Evolutionary conservation across 768 basidiomycete genomes (phyloP).

Genomic region (Kwoniella sp.): DNA sequence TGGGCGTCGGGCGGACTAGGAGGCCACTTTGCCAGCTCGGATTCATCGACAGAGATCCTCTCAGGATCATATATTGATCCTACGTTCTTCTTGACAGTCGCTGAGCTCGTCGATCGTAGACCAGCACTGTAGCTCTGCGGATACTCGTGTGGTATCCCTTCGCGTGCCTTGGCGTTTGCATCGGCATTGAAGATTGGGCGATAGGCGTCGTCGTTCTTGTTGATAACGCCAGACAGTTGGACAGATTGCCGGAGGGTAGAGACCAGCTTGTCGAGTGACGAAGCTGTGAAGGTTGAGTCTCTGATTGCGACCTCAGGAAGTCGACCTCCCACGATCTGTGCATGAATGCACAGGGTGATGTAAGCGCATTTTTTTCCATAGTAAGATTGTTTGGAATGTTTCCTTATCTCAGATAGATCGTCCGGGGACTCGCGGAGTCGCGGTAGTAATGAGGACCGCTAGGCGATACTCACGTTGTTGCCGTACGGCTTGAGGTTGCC

Average conservation of each 20-base stretch:
- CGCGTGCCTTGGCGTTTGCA: not conserved
- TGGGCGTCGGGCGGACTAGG: slow-evolving; percentile 1
- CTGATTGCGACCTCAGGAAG: slow-evolving; percentile 30
- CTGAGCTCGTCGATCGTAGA: not conserved
- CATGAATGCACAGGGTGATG: too few relatives aligned
- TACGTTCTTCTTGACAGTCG: slow-evolving; percentile 21
- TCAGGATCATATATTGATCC: slow-evolving; percentile 29
- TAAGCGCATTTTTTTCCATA: too few relatives aligned
- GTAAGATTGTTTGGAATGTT: too few relatives aligned
- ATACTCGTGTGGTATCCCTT: too few relatives aligned
- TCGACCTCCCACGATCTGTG: too few relatives aligned
- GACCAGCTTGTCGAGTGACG: slow-evolving; percentile 9
- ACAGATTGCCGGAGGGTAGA: slow-evolving; percentile 2
- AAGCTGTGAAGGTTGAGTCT: slow-evolving; percentile 22
- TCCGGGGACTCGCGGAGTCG: too few relatives aligned
- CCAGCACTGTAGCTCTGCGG: not conserved
- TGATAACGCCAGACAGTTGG: not conserved
- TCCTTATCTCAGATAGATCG: too few relatives aligned
- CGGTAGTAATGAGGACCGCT: too few relatives aligned
- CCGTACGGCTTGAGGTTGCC: too few relatives aligned
- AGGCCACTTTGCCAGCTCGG: slow-evolving; percentile 24
- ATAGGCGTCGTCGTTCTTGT: not conserved
- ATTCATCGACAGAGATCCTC: slow-evolving; percentile 16
- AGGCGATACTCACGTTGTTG: too few relatives aligned
- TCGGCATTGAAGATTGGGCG: not conserved